A percentile compares a stretch with the other conserved stretches of the same genome.
phyloP scores from a whole-genome alignment of 1,284 basidiomycete genomes.

The Boletus holoroseus region DNA sequence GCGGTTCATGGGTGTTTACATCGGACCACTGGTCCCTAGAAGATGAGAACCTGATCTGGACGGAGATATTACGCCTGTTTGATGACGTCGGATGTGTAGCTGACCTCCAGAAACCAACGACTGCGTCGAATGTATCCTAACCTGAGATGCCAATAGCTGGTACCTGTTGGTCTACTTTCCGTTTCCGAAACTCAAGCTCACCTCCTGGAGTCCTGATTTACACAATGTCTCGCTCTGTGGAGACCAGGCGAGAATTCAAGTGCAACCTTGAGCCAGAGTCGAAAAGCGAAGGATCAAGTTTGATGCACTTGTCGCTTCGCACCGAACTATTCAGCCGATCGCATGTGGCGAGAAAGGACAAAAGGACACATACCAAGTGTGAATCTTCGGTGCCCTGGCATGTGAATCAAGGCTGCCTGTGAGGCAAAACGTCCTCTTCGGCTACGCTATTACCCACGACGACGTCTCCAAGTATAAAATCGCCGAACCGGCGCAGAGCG shows the following conservation, averaged over 20 bases:
- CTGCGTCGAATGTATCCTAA: neutral
- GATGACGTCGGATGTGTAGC: neutral
- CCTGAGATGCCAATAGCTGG: neutral
- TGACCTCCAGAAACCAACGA: neutral
- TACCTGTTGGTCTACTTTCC: no score
- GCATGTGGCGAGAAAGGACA: neutral
- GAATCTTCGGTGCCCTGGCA: neutral
- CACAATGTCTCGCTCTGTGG: neutral
- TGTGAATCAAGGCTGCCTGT: slow-evolving; percentile 1
- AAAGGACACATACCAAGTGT: neutral
- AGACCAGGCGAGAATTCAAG: neutral
- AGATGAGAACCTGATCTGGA: neutral
- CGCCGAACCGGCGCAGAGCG: neutral
- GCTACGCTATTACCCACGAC: neutral
- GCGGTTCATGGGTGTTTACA: neutral
- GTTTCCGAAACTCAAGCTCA: neutral
- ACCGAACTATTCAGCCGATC: neutral
- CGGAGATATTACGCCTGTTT: neutral
- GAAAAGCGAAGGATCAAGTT: neutral
- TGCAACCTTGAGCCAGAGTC: neutral
- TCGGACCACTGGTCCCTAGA: no score
- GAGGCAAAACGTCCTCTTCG: neutral
- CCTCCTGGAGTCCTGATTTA: neutral
- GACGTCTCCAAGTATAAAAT: neutral
- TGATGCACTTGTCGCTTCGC: neutral